Percentiles rank a stretch among this genome's conserved stretches.
Evolutionary conservation across 2,329 filamentous ascomycete genomes (phyloP).

Genomic region (Xylaria sp.): DNA sequence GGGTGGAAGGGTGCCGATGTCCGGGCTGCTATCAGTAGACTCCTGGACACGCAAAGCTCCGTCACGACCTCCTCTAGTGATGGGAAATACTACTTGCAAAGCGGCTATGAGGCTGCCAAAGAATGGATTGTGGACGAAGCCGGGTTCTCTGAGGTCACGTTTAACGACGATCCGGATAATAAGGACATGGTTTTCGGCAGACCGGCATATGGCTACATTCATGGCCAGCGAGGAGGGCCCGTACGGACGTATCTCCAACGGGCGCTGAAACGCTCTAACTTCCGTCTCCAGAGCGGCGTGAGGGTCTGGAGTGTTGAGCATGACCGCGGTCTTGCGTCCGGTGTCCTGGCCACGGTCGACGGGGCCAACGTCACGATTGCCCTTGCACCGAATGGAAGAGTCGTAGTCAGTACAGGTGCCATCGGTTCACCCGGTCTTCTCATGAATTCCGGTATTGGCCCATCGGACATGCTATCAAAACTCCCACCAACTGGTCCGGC

Average conservation of each 20-base stretch:
- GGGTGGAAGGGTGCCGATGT: conserved; percentile 50
- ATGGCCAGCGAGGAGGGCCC: conserved; percentile 46
- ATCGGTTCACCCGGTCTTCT: conserved; percentile 32
- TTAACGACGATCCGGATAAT: conserved; percentile 41
- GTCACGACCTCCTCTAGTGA: conserved; percentile 42
- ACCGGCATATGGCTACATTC: conserved; percentile 43
- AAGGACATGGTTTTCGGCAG: conserved; percentile 46
- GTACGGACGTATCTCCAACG: conserved; percentile 45
- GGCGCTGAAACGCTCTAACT: conserved; percentile 38
- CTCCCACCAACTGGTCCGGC: conserved; percentile 19
- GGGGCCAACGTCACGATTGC: conserved; percentile 32
- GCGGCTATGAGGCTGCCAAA: conserved; percentile 41
- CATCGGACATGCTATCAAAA: conserved; percentile 21
- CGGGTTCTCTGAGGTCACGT: conserved; percentile 42
- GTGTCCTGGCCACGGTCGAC: conserved; percentile 36
- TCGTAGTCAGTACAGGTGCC: conserved; percentile 36
- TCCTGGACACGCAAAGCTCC: conserved; percentile 40
- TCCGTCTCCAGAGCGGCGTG: conserved; percentile 40
- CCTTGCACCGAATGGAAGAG: conserved; percentile 23
- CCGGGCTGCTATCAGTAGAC: conserved; percentile 39
- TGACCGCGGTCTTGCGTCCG: conserved; percentile 35
- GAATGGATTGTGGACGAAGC: conserved; percentile 47
- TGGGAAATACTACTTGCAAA: conserved; percentile 42
- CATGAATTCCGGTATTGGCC: conserved; percentile 38
- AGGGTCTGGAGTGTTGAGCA: conserved; percentile 43